Base-by-base conservation (phyloP, 257 asterid species). In the Parsonsia alboflavescens region DNA sequence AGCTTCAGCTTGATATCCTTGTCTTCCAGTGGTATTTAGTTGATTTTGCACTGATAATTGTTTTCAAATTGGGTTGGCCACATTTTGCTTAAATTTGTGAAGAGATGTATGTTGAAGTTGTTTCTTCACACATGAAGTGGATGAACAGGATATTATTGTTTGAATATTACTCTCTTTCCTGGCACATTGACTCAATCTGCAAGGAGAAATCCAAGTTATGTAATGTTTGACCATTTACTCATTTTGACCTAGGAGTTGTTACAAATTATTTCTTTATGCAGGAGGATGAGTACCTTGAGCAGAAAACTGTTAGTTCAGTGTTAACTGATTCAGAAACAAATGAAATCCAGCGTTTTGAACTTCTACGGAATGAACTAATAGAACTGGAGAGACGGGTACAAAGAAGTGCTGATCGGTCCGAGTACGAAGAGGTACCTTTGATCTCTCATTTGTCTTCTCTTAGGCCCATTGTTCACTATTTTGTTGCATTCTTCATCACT, bases 371-470 rank as follows among this genome's bases (percentile, higher is more conserved):
- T 79, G 97, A 92, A 79, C 86, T 95, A 74, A 89, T 92, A 86
- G 97, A 89, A 73, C 93, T 92, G 78, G 97, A 95, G 92, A 82
- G 85, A 80, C 92, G 99, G 71, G 99, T 95, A 77, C 89, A 89
- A 77, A 91, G 76, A 81, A 95, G 96, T 76, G 72, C 98, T 53
- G 83, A 92, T 81, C 79, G 16, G 62, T 74, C 76, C 78, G 91
- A 83, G 72, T 45, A 73, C 72, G 98, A 85, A 68, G 97, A 89
- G 96, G 98, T 95, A 86, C 62, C 36, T 76, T 66, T 54, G 53
- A 72, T 70, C 42, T 73, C 30, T 59, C 45, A 63, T 53, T 22
- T 56, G 63, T 63, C 64, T 56, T 10, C 24, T 46, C 1, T 50
- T 12, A 41, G 33, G 21, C 76, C 45, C 71, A 77, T 59, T 46